phyloP scores from a whole-genome alignment of 2,329 filamentous ascomycete genomes.

The Phoma sp. region DNA sequence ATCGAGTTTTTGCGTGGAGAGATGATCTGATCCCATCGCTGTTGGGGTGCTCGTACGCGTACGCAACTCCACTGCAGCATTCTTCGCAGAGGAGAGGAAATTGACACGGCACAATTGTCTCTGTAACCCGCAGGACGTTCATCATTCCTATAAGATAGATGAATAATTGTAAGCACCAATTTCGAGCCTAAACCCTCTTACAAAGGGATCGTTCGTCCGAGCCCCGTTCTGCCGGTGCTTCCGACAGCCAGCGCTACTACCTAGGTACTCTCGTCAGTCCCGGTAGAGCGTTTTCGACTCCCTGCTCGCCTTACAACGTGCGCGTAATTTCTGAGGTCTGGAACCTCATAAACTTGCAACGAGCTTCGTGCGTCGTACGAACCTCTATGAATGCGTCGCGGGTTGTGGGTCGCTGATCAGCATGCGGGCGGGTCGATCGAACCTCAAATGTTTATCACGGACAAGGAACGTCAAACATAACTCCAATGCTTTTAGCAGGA shows the following conservation, averaged over 20 bases:
- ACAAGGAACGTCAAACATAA: slow-evolving; percentile 1
- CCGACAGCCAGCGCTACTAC: slow-evolving; percentile 6
- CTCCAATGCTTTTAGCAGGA: not conserved
- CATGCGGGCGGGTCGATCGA: slow-evolving; percentile 14
- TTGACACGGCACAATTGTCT: not conserved
- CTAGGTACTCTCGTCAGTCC: not conserved
- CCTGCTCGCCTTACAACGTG: slow-evolving; percentile 1
- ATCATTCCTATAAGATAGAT: not conserved
- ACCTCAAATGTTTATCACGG: not conserved
- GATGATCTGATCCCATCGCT: not conserved
- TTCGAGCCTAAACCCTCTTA: not conserved
- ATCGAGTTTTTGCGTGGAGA: not conserved
- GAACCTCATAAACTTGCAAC: slow-evolving; percentile 14
- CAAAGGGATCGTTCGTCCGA: slow-evolving; percentile 3
- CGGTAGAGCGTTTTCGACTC: slow-evolving; percentile 7
- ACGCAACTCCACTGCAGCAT: not conserved
- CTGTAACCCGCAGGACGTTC: not conserved
- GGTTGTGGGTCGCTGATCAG: slow-evolving; percentile 15
- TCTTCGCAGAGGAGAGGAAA: not conserved
- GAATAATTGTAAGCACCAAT: not conserved
- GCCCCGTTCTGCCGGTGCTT: slow-evolving; percentile 4
- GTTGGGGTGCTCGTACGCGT: not conserved
- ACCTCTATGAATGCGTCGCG: slow-evolving; percentile 3
- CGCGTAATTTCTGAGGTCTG: slow-evolving; percentile 1
- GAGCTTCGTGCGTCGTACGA: slow-evolving; percentile 8